Conservation (phyloP, 2,329 filamentous ascomycete species). For the Bipolaris zeicola region DNA sequence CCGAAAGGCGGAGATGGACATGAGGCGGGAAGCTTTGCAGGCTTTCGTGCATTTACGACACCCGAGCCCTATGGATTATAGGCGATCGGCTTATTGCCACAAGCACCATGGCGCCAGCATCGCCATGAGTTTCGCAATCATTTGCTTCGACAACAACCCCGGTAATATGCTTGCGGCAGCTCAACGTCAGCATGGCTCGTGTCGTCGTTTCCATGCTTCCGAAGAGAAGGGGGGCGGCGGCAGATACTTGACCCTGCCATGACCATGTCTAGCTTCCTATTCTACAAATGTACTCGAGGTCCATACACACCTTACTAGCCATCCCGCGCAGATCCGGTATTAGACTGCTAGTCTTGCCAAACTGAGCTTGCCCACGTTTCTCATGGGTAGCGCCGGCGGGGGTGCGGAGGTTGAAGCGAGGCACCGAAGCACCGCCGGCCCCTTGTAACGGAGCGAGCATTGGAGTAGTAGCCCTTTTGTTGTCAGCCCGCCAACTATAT, state of each 20-base stretch:
- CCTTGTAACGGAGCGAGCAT: neutral
- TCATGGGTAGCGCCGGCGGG: constrained; percentile 4
- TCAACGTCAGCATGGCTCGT: neutral
- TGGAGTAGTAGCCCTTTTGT: neutral
- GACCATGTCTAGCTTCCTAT: neutral
- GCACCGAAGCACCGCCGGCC: constrained; percentile 4
- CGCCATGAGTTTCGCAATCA: neutral
- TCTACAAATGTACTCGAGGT: no score
- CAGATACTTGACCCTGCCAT: neutral
- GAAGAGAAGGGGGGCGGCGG: neutral
- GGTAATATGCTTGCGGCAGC: neutral
- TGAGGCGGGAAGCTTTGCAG: neutral
- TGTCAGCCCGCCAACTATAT: neutral
- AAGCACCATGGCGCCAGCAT: neutral
- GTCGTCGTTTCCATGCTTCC: neutral
- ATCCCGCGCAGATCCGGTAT: constrained; percentile 5
- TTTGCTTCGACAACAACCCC: neutral
- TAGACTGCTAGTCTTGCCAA: neutral
- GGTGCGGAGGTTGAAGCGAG: constrained; percentile 2
- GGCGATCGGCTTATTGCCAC: neutral
- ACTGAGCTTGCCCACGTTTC: neutral
- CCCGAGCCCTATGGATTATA: neutral
- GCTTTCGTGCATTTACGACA: neutral
- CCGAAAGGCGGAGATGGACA: neutral
- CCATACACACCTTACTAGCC: neutral